Percentiles rank a stretch among this genome's conserved stretches.
phyloP scores from a whole-genome alignment of 2,329 filamentous ascomycete genomes.

The Fusarium tricinctum region DNA sequence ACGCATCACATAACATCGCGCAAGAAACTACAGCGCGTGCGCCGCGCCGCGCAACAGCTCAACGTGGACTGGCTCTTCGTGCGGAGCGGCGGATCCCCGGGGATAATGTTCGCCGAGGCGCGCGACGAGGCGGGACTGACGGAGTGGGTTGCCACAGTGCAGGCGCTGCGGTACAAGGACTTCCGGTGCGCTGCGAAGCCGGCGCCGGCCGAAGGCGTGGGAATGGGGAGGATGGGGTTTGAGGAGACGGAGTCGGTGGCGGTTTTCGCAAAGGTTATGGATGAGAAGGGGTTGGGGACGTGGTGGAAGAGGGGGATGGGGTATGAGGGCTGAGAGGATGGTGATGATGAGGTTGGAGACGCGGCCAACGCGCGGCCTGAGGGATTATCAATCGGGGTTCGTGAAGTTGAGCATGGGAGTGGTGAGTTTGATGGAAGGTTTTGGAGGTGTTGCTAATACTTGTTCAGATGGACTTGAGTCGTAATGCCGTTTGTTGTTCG shows the following conservation, averaged over 20 bases:
- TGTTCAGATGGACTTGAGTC: neutral
- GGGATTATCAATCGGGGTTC: neutral
- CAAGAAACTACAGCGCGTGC: conserved; percentile 75
- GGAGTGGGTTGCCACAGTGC: conserved; percentile 75
- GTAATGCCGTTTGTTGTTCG: neutral
- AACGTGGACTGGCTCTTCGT: conserved; percentile 73
- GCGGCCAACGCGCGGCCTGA: conserved; percentile 32
- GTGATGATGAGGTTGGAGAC: conserved; percentile 5
- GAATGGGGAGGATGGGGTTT: conserved; percentile 51
- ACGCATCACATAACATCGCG: conserved; percentile 87
- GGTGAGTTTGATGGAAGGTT: neutral
- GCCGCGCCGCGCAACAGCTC: conserved; percentile 71
- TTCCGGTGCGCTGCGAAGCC: conserved; percentile 71
- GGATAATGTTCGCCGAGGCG: conserved; percentile 84
- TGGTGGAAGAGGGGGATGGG: conserved; percentile 82
- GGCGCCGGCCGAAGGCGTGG: conserved; percentile 19
- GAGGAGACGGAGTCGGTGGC: conserved; percentile 74
- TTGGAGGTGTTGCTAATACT: neutral
- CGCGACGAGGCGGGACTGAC: conserved; percentile 65
- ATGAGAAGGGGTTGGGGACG: conserved; percentile 66
- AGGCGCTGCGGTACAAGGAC: conserved; percentile 78
- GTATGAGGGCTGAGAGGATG: conserved; percentile 51
- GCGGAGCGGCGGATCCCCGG: conserved; percentile 76
- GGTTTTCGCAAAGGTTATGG: conserved; percentile 74
- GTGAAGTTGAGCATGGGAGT: neutral